A percentile compares a stretch with the other conserved stretches of the same genome.
These are phyloP conservation scores for Ogataea nakhonphanomensis DNA, from an alignment of 805 yeast species.

Conservation along the genomic window DNA sequence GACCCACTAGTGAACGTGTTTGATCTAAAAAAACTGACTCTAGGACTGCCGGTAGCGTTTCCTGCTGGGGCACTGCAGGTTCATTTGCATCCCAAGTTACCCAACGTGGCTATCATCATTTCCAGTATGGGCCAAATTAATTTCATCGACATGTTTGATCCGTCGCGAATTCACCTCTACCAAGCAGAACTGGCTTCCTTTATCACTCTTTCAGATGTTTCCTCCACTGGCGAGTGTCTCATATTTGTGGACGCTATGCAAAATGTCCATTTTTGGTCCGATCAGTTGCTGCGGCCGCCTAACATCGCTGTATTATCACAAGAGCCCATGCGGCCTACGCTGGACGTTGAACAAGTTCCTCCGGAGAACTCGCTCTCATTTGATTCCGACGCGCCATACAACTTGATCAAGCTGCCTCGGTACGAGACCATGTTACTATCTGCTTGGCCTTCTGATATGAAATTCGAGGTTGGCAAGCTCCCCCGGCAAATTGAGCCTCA, in stretches of 20 bases:
- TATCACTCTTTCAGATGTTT: constrained; percentile 50
- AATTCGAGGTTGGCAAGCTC: constrained; percentile 58
- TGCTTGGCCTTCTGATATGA: constrained; percentile 66
- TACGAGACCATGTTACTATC: constrained; percentile 75
- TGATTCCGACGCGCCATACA: constrained; percentile 58
- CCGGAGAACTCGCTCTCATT: constrained; percentile 27
- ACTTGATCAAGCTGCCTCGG: constrained; percentile 80
- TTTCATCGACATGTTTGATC: constrained; percentile 78
- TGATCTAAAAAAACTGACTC: constrained; percentile 69
- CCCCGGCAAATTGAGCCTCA: constrained; percentile 52
- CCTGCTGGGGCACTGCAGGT: constrained; percentile 88
- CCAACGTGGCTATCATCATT: constrained; percentile 71
- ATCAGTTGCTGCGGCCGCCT: constrained; percentile 39
- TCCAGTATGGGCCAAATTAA: constrained; percentile 81
- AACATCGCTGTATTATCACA: constrained; percentile 35
- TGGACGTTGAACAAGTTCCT: constrained; percentile 33
- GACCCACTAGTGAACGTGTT: constrained; percentile 84
- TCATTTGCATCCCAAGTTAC: constrained; percentile 79
- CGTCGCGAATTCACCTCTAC: constrained; percentile 59
- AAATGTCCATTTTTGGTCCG: constrained; percentile 66
- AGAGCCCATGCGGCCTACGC: constrained; percentile 54
- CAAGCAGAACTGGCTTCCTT: constrained; percentile 57
- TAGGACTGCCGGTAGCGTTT: constrained; percentile 78
- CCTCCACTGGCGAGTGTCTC: constrained; percentile 73
- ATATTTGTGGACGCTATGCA: constrained; percentile 65